Evolutionary conservation across 2,329 filamentous ascomycete species (phyloP).

Genomic region (Xylariaceae sp.): DNA sequence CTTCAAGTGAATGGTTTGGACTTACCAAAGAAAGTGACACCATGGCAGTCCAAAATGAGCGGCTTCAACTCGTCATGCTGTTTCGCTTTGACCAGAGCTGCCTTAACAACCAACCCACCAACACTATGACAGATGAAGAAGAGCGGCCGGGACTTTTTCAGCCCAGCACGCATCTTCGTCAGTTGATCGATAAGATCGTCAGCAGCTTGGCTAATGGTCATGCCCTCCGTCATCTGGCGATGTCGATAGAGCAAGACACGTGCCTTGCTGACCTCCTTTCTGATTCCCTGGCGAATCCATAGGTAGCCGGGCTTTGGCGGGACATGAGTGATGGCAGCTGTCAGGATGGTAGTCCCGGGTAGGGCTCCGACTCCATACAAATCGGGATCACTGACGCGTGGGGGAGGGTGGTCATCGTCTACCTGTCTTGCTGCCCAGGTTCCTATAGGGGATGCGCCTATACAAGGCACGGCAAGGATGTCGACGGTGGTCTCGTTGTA

Average conservation of each 20-base stretch:
- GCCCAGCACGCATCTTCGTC: constrained; percentile 29
- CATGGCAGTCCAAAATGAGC: constrained; percentile 53
- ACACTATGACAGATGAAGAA: constrained; percentile 59
- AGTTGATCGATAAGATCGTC: constrained; percentile 44
- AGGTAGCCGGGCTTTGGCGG: constrained; percentile 36
- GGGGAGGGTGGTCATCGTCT: constrained; percentile 43
- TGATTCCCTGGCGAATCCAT: constrained; percentile 50
- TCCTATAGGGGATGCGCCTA: constrained; percentile 47
- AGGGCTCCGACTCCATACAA: constrained; percentile 27
- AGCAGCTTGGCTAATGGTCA: constrained; percentile 42
- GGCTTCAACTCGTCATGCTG: constrained; percentile 35
- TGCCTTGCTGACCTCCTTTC: constrained; percentile 43
- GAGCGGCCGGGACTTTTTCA: constrained; percentile 43
- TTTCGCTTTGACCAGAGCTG: constrained; percentile 47
- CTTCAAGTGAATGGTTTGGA: no score
- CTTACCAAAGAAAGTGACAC: constrained; percentile 55
- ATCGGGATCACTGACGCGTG: constrained; percentile 23
- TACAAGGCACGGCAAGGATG: constrained; percentile 49
- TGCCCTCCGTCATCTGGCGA: constrained; percentile 37
- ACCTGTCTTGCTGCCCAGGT: constrained; percentile 50
- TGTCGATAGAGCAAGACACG: constrained; percentile 50
- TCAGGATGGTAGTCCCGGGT: constrained; percentile 30
- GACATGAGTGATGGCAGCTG: constrained; percentile 31
- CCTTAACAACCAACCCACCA: constrained; percentile 56
- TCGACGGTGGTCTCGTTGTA: constrained; percentile 52